phyloP scores from a whole-genome alignment of 306 rosid genomes.

The Myrica gale region DNA sequence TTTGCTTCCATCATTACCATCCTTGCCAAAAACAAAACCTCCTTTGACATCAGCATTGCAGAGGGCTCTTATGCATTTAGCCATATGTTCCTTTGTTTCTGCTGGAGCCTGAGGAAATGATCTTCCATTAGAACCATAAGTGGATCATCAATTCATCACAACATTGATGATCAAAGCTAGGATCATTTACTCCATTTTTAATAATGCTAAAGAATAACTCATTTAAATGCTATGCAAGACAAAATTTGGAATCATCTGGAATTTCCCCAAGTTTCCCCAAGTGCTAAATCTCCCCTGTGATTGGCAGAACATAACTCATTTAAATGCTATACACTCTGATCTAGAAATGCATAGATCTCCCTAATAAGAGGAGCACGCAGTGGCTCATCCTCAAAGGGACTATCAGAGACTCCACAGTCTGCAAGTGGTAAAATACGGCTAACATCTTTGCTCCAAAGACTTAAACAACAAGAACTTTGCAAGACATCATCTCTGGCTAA shows the following conservation, averaged over 20 bases:
- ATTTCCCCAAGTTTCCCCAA: neutral
- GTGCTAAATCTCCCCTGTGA: neutral
- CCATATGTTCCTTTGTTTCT: constrained; percentile 68
- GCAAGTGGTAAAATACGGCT: too few relatives aligned
- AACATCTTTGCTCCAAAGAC: too few relatives aligned
- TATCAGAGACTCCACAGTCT: too few relatives aligned
- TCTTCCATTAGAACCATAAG: constrained; percentile 38
- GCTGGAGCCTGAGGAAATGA: constrained; percentile 71
- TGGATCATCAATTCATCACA: neutral
- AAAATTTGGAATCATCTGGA: neutral
- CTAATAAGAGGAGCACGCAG: too few relatives aligned
- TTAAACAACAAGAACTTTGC: too few relatives aligned
- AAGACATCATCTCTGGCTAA: too few relatives aligned
- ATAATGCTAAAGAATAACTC: neutral
- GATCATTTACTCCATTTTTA: neutral
- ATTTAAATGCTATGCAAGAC: neutral
- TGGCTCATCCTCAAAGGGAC: too few relatives aligned
- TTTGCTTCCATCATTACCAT: too few relatives aligned
- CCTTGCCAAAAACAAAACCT: constrained; percentile 89
- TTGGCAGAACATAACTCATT: too few relatives aligned
- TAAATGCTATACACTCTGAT: too few relatives aligned
- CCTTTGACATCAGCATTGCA: constrained; percentile 87
- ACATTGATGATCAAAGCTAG: neutral
- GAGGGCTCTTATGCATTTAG: constrained; percentile 74
- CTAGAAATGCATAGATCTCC: too few relatives aligned